Percentiles rank a stretch among this genome's conserved stretches.
Conservation (phyloP, 768 basidiomycete species). For the Mycena rebaudengoi region DNA sequence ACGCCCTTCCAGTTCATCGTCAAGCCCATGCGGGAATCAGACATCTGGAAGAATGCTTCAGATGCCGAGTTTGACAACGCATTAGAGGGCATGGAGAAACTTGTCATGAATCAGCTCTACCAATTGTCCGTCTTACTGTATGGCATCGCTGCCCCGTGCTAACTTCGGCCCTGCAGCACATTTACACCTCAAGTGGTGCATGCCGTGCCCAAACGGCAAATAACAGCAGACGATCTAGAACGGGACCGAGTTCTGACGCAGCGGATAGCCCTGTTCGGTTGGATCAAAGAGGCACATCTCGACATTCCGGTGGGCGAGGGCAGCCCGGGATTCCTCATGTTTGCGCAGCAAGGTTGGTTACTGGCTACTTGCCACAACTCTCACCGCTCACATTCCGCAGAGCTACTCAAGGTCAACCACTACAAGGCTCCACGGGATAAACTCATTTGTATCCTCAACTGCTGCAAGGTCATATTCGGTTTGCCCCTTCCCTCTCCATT, state of each 20-base stretch:
- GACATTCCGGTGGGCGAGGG: conserved; percentile 86
- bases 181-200: conserved; percentile 87
- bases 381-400: conserved; percentile 47
- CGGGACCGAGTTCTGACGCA: conserved; percentile 91
- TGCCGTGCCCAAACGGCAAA: conserved; percentile 71
- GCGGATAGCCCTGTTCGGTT: conserved; percentile 88
- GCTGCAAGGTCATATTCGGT: conserved; percentile 99
- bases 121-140: conserved; percentile 74
- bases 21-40: conserved; percentile 83
- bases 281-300: conserved; percentile 89
- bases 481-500: conserved; percentile 37
- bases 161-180: conserved; percentile 61
- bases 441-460: conserved; percentile 95
- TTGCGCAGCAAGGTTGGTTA: conserved; percentile 84
- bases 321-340: conserved; percentile 84
- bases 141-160: conserved; percentile 13
- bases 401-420: conserved; percentile 95
- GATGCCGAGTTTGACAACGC: conserved; percentile 95
- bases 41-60: conserved; percentile 81
- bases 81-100: conserved; percentile 98
- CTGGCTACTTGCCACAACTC: background rate
- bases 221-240: conserved; percentile 96
- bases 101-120: conserved; percentile 98
- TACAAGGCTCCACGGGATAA: conserved; percentile 99
- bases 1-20: conserved; percentile 78